phyloP scores from a whole-genome alignment of 2,329 filamentous ascomycete species.

The Beauveria bassiana region DNA sequence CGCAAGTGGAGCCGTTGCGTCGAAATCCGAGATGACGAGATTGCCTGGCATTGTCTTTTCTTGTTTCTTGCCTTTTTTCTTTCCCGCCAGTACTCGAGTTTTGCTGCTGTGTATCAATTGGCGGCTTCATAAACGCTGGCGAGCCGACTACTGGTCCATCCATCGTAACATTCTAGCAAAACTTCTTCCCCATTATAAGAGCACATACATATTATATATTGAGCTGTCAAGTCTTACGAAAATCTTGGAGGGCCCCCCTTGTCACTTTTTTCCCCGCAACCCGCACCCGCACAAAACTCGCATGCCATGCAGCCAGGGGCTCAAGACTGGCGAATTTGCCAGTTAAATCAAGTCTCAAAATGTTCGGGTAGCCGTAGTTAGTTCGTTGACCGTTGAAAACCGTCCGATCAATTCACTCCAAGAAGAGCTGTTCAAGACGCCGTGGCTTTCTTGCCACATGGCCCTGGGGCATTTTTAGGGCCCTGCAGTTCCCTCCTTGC shows the following conservation, averaged over 20 bases:
- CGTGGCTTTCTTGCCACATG: constrained; percentile 1
- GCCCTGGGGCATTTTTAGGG: background rate
- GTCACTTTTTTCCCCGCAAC: too few relatives aligned
- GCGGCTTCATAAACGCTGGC: background rate
- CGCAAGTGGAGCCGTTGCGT: background rate
- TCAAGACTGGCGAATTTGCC: too few relatives aligned
- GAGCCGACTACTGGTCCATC: background rate
- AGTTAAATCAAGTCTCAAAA: background rate
- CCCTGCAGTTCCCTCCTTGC: background rate
- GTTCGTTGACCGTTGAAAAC: background rate
- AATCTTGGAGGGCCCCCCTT: too few relatives aligned
- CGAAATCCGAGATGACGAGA: constrained; percentile 8
- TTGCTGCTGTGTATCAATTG: background rate
- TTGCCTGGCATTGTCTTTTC: background rate
- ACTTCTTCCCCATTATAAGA: too few relatives aligned
- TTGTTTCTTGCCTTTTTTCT: too few relatives aligned
- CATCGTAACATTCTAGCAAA: too few relatives aligned
- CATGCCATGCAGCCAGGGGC: too few relatives aligned
- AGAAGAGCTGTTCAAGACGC: background rate
- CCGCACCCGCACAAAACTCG: too few relatives aligned
- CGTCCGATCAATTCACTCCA: background rate
- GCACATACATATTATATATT: too few relatives aligned
- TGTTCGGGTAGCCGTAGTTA: background rate
- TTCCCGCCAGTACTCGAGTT: background rate
- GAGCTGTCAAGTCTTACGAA: too few relatives aligned